Percentiles rank a stretch among this genome's conserved stretches.
Conservation (phyloP, 371 early-diverging fungal genomes). For the Actinomortierella wolfii region DNA sequence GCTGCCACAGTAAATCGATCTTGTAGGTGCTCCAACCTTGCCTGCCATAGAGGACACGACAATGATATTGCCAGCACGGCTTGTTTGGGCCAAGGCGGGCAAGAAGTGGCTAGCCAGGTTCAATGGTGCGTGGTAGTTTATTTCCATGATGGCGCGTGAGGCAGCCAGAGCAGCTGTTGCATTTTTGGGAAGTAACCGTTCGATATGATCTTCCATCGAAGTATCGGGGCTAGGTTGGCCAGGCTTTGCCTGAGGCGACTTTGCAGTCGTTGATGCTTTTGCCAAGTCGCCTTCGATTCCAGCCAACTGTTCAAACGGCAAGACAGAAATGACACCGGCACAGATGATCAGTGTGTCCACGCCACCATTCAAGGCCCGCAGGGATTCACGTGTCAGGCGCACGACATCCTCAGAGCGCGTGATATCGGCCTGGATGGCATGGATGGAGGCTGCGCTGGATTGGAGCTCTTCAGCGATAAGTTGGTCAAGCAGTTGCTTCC, state of each 20-base stretch:
- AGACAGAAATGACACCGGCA: constrained; percentile 73
- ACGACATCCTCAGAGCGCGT: constrained; percentile 18
- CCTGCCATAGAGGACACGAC: constrained; percentile 86
- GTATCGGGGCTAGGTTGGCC: no score
- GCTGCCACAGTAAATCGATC: constrained; percentile 79
- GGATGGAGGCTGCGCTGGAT: constrained; percentile 18
- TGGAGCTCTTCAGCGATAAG: constrained; percentile 49
- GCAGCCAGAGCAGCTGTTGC: constrained; percentile 22
- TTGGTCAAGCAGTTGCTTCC: constrained; percentile 54
- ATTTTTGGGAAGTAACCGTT: constrained; percentile 19
- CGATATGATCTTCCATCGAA: constrained; percentile 1
- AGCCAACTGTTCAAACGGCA: constrained; percentile 60
- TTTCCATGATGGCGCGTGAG: constrained; percentile 35
- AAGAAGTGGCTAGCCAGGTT: constrained; percentile 62
- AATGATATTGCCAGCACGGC: constrained; percentile 62
- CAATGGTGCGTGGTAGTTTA: constrained; percentile 74
- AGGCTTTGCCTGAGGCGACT: no score
- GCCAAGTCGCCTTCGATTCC: constrained; percentile 39
- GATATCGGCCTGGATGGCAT: constrained; percentile 31
- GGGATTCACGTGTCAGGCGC: constrained; percentile 19
- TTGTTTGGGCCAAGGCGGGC: constrained; percentile 55
- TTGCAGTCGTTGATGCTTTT: background rate
- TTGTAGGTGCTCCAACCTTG: constrained; percentile 79
- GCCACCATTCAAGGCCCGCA: constrained; percentile 38
- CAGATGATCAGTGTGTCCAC: constrained; percentile 72